Percentiles rank a stretch among this genome's conserved stretches.
These are phyloP conservation scores for Septoria linicola DNA, from an alignment of 2,329 filamentous ascomycete genomes.

Conservation along the genomic window DNA sequence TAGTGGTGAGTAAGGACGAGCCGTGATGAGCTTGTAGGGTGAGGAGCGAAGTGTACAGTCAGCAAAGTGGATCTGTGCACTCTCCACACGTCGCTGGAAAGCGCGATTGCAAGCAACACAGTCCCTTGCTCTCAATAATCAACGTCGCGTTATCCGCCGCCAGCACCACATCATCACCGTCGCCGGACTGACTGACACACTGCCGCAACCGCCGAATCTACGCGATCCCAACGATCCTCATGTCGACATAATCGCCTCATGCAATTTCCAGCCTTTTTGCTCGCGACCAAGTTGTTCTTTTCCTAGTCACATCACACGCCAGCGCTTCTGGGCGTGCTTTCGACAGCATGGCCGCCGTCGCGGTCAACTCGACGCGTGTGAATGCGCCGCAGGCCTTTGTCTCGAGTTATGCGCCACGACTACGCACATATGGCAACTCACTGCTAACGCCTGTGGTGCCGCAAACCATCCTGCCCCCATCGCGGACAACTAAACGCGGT, in stretches of 20 bases:
- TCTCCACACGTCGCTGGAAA: conserved; percentile 10
- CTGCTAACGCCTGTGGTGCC: conserved; percentile 82
- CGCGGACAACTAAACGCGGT: conserved; percentile 93
- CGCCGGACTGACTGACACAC: no score
- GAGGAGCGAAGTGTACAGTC: neutral
- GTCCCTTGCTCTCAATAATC: conserved; percentile 11
- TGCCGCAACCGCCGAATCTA: conserved; percentile 4
- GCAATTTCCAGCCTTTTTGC: conserved; percentile 12
- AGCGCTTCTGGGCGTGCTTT: conserved; percentile 19
- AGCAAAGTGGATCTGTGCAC: neutral
- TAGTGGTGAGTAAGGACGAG: no score
- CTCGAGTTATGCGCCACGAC: conserved; percentile 84
- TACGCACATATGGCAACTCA: conserved; percentile 88
- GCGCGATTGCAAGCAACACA: no score
- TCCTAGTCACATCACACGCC: neutral
- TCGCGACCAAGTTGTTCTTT: conserved; percentile 13
- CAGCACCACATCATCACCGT: neutral
- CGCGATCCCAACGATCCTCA: conserved; percentile 31
- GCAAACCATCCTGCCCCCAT: conserved; percentile 62
- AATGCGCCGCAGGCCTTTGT: conserved; percentile 80
- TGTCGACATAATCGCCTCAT: conserved; percentile 18
- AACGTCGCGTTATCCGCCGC: neutral
- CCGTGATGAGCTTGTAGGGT: neutral
- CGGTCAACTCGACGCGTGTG: conserved; percentile 38
- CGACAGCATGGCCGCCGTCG: conserved; percentile 23